Evolutionary conservation across 73 alveolate genomes (phyloP).

Genomic region (Tetrahymena elliotti): DNA sequence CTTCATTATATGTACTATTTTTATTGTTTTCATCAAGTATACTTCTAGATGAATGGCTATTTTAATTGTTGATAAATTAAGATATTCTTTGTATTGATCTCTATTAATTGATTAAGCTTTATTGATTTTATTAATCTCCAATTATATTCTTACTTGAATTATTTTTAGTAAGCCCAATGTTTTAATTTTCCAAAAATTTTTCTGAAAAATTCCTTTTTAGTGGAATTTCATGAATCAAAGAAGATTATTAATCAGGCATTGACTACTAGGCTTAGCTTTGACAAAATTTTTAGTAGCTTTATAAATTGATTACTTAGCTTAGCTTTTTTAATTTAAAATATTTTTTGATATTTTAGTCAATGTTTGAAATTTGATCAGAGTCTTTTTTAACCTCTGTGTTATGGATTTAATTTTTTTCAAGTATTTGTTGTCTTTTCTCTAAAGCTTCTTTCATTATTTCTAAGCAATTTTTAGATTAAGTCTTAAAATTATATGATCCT

Average conservation of each 20-base stretch:
- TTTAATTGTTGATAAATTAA: no score
- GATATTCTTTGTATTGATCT: neutral
- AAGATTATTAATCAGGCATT: neutral
- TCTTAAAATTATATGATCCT: neutral
- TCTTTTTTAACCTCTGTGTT: neutral
- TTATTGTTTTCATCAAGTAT: neutral
- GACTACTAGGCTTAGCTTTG: neutral
- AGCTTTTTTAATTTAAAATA: no score
- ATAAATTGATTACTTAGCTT: neutral
- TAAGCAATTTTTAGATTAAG: neutral
- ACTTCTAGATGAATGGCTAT: neutral
- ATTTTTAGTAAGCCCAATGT: neutral
- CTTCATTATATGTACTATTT: neutral
- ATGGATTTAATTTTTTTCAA: neutral
- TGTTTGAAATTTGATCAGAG: neutral
- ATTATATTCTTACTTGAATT: neutral
- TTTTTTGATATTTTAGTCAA: neutral
- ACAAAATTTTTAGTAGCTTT: no score
- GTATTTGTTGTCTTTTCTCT: neutral
- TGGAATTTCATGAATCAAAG: neutral
- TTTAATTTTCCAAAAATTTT: neutral
- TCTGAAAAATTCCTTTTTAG: neutral
- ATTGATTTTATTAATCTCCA: neutral
- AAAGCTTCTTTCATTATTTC: neutral
- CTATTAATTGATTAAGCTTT: no score